Percentiles rank a stretch among this genome's conserved stretches.
Evolutionary conservation across 176 grass and related monocot genomes (phyloP).

Genomic region (Panicum miliaceum): DNA sequence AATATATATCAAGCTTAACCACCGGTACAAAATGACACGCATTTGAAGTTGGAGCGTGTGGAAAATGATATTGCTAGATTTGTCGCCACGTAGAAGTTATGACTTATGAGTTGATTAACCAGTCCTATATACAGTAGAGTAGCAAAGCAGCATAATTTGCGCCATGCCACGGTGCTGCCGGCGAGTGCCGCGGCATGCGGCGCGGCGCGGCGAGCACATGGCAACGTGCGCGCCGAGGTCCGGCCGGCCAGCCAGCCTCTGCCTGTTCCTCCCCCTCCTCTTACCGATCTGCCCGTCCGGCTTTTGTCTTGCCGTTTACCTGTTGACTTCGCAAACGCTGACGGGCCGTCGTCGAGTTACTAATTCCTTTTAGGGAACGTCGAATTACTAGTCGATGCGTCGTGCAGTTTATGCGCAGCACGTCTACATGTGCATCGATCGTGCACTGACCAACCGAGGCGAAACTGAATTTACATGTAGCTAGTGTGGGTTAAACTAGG

Average conservation of each 20-base stretch:
- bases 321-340: conserved; percentile 18
- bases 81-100: not conserved
- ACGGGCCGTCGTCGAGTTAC: not conserved
- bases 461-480: not conserved
- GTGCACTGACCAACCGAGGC: not conserved
- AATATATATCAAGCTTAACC: not conserved
- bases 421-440: conserved; percentile 15
- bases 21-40: not conserved
- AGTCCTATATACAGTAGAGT: too few relatives aligned
- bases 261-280: not conserved
- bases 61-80: not conserved
- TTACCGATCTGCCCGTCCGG: not conserved
- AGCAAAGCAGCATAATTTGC: not conserved
- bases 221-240: conserved; percentile 28
- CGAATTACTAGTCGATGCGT: too few relatives aligned
- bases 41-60: too few relatives aligned
- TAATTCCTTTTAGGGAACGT: too few relatives aligned
- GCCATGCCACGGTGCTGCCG: not conserved
- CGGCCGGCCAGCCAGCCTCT: conserved; percentile 18
- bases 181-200: conserved; percentile 28
- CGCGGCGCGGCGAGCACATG: conserved; percentile 21
- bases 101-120: too few relatives aligned
- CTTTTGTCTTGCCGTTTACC: conserved; percentile 32
- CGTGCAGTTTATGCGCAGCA: not conserved
- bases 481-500: not conserved